Evolutionary conservation across 495 filamentous ascomycete species (phyloP), one percentile per base, ranked within the genome.

Genomic region (Tuber calosporum): DNA sequence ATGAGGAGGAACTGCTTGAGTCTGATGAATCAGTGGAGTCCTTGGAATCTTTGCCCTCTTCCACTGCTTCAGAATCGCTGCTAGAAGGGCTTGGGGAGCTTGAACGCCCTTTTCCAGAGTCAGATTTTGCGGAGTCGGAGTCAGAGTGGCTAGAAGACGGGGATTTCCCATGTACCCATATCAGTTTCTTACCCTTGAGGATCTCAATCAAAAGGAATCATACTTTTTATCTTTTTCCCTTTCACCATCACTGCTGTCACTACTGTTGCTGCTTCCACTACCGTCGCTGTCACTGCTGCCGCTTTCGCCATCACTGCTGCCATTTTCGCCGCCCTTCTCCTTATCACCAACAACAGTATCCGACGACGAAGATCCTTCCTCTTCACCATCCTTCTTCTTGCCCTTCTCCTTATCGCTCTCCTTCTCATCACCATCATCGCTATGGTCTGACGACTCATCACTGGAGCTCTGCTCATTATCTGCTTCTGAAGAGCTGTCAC

Each of bases 401-500:
- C 34, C 4, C 53, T 34, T 62, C 53, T 26, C 4, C 53, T 34
- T 62, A 26, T 26, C 53, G 6, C 26, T 30, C 48, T n/a, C 22
- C 48, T 58, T 58, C 48, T 68, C 70, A 19, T 73, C n/a, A 20
- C 69, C 72, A 11, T 69, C 72, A 68, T 79, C 77, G 9, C 68
- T 69, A 67, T 79, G 72, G 40, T 78, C 75, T 3, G 67, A 42
- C 4, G 76, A 69, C 45, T 79, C 76, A 37, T 69, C 34, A 4
- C 69, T 74, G 40, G 73, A 62, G 38, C 74, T 72, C n/a, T 72
- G 71, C 42, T 80, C 78, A 42, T 80, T 74, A 45, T 79, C 77
- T 7, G 75, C 75, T 45, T 79, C 77, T 15, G 75, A 78, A 39
- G 71, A 79, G 76, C 75, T 78, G 39, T 79, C 76, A 30, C 73